phyloP scores from a whole-genome alignment of 140 eudicot genomes.

The Anethum foeniculum region DNA sequence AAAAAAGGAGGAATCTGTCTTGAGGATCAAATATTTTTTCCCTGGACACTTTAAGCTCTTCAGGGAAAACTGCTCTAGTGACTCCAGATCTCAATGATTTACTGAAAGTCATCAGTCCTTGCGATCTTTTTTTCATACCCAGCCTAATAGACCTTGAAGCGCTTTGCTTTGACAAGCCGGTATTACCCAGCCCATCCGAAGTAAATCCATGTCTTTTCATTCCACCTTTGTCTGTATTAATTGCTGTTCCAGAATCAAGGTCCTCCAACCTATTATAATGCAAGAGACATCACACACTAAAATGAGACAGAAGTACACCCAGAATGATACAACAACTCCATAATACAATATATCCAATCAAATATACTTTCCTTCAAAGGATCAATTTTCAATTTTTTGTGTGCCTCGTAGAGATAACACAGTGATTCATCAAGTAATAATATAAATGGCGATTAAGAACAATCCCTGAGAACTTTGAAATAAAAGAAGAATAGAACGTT shows the following conservation, averaged over 20 bases:
- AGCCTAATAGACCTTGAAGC: slow-evolving; percentile 53
- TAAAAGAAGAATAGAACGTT: not conserved
- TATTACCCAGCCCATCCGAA: slow-evolving; percentile 40
- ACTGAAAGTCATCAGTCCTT: slow-evolving; percentile 69
- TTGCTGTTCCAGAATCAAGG: slow-evolving; percentile 30
- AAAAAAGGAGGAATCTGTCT: slow-evolving; percentile 65
- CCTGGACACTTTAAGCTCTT: slow-evolving; percentile 75
- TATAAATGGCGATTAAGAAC: not conserved
- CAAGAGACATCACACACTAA: not conserved
- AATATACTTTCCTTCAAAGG: not conserved
- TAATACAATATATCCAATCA: not conserved
- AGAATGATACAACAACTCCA: not conserved
- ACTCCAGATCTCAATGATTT: slow-evolving; percentile 57
- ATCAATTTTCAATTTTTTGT: not conserved
- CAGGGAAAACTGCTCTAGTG: slow-evolving; percentile 75
- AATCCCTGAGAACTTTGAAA: not conserved
- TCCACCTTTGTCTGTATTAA: slow-evolving; percentile 31
- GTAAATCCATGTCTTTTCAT: slow-evolving; percentile 55
- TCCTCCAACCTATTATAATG: slow-evolving; percentile 36
- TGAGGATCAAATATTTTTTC: slow-evolving; percentile 80
- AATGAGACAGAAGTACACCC: not conserved
- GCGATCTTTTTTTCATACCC: slow-evolving; percentile 59
- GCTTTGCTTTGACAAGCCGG: slow-evolving; percentile 31
- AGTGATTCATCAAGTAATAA: not conserved
- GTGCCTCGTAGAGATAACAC: not conserved